Conservation (phyloP, 306 rosid species). For the Parietaria judaica region DNA sequence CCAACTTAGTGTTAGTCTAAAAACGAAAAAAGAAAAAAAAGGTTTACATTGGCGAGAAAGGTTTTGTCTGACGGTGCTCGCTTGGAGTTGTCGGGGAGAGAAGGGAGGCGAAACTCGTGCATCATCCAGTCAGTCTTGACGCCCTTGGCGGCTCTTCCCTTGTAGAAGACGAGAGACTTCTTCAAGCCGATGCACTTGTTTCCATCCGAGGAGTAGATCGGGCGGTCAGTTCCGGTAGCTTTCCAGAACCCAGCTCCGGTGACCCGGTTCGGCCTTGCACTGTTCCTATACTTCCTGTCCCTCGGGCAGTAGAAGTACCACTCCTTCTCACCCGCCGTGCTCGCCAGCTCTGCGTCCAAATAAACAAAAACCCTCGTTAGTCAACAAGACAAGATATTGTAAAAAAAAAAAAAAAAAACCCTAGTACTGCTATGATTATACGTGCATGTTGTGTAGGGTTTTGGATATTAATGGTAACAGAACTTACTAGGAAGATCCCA, state of each 20-base stretch:
- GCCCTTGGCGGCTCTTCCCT: constrained; percentile 84
- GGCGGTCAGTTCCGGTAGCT: constrained; percentile 88
- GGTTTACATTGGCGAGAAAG: constrained; percentile 53
- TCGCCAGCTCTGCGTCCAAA: constrained; percentile 49
- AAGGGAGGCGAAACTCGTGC: constrained; percentile 89
- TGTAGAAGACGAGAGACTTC: constrained; percentile 88
- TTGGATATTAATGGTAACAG: not conserved
- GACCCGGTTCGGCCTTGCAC: constrained; percentile 89
- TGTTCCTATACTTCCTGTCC: constrained; percentile 87
- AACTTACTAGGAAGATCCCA: constrained; percentile 98
- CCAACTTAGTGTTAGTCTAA: too few species aligned
- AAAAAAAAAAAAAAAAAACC: not conserved
- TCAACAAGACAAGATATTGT: not conserved
- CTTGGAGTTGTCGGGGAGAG: constrained; percentile 42
- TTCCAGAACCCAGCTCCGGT: constrained; percentile 95
- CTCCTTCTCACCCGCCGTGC: constrained; percentile 78
- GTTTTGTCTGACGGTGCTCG: constrained; percentile 34
- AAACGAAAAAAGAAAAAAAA: not conserved
- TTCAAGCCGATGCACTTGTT: constrained; percentile 76
- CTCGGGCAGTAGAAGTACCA: constrained; percentile 94
- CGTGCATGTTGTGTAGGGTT: not conserved
- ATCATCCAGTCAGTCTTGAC: constrained; percentile 97
- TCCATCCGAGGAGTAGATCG: constrained; percentile 82
- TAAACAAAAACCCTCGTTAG: not conserved
- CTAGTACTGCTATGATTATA: not conserved